Conservation (phyloP, 2,329 filamentous ascomycete genomes). For the Ascochyta lentis region DNA sequence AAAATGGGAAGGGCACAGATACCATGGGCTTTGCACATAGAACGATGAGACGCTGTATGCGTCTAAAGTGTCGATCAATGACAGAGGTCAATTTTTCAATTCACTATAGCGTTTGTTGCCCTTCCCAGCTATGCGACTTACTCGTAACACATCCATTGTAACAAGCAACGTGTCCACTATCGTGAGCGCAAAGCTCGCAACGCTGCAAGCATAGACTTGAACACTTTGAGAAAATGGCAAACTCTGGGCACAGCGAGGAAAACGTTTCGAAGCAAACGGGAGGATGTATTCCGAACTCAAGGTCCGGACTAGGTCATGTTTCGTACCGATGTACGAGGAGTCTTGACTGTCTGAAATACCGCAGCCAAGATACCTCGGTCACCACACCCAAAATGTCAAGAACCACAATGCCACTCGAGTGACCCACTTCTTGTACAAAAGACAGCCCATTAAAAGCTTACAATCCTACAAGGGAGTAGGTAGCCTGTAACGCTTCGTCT, state of each 20-base stretch:
- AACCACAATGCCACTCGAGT: not conserved
- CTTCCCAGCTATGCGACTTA: conserved; percentile 18
- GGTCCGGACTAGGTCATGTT: not conserved
- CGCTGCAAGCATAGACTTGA: not conserved
- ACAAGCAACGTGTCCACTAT: not conserved
- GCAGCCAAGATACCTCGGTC: conserved; percentile 21
- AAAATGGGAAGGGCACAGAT: conserved; percentile 26
- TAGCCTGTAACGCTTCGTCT: not conserved
- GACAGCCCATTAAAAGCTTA: not conserved
- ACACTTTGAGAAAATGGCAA: not conserved
- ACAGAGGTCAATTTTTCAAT: conserved; percentile 23
- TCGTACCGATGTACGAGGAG: conserved; percentile 1
- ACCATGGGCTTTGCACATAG: conserved; percentile 22
- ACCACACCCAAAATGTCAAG: not conserved
- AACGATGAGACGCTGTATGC: conserved; percentile 17
- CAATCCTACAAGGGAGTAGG: not conserved
- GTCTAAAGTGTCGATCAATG: conserved; percentile 14
- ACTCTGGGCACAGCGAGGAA: conserved; percentile 1
- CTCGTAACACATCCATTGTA: not conserved
- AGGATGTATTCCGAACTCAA: not conserved
- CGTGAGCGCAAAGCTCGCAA: not conserved
- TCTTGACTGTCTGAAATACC: conserved; percentile 15
- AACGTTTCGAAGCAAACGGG: conserved; percentile 12
- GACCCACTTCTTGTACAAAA: not conserved
- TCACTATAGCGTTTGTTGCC: conserved; percentile 29